Base-by-base conservation (phyloP, 108 stramenopile genomes). In the Pseudonitzschia pungens region DNA sequence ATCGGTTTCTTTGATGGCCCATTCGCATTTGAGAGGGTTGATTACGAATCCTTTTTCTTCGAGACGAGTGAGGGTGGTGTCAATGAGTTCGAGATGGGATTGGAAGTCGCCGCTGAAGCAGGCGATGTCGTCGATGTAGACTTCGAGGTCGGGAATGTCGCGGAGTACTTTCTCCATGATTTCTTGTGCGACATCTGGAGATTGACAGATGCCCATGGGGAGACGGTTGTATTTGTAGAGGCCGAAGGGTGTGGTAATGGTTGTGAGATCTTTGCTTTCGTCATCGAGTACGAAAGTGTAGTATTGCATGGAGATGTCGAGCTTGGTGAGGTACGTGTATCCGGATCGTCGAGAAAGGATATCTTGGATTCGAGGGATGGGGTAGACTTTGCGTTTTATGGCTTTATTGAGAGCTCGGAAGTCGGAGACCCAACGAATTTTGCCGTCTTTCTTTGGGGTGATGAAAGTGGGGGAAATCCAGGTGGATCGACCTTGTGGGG, bases 21-120 rank as follows among this genome's bases (percentile, higher is more conserved):
- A 82, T 72, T 80, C 73, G 43, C 74, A 83, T 70, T 86, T 83
- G 28, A 79, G 69, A 15, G 77, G 77, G 52, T 83, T 83, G 51
- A 83, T 68, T 15, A 70, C 75, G 28, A 79, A 79, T 22, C 77
- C 74, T 44, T 68, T 64, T 1, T 79, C 51, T 24, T 70, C 70
- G 6, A 76, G 60, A 31, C 55, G 27, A 28, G 3, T 44, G 29
- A 82, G 55, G 2, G 68, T 32, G 16, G 2, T 43, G 22, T 63
- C 28, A 16, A 81, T 42, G 1, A 65, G 27, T 20, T 57, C 18
- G 1, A 48, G 2, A 48, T 48, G 45, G 5, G 3, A 2, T 1
- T 11, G 9, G 14, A 48, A 48, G 14, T 11, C 10, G 18, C 2
- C 14, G 18, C 45, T 48, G 45, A 48, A 48, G 18, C 18, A 48